These are phyloP conservation scores for Piper longum DNA, from an alignment of 164 flowering plant species.

Conservation along the genomic window DNA sequence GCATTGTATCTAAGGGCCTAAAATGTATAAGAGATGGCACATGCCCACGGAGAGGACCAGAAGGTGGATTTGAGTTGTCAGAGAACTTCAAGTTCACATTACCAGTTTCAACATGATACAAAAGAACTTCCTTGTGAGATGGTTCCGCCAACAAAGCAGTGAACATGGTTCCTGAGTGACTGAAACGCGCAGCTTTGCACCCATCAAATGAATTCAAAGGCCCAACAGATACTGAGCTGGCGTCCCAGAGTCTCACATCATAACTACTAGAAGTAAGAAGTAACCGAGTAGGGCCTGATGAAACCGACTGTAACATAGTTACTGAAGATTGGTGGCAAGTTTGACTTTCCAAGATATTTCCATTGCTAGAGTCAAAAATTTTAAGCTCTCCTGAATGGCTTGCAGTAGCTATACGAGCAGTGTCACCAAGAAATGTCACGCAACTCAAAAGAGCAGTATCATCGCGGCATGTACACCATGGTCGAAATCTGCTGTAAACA, in stretches of 20 bases:
- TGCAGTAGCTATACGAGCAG: conserved; percentile 66
- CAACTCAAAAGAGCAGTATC: conserved; percentile 79
- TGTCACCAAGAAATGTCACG: conserved; percentile 59
- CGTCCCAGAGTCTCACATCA: conserved; percentile 87
- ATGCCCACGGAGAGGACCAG: conserved; percentile 43
- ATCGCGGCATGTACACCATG: conserved; percentile 90
- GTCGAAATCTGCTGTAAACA: conserved; percentile 86
- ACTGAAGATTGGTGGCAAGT: conserved; percentile 63
- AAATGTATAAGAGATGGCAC: conserved; percentile 65
- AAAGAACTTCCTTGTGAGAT: conserved; percentile 49
- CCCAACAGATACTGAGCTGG: conserved; percentile 52
- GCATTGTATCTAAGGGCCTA: conserved; percentile 70
- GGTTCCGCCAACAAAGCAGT: conserved; percentile 64
- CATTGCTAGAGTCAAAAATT: conserved; percentile 64
- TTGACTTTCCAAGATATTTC: conserved; percentile 53
- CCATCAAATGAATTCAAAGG: conserved; percentile 66
- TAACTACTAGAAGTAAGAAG: conserved; percentile 70
- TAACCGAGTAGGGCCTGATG: conserved; percentile 39
- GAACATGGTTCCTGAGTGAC: conserved; percentile 55
- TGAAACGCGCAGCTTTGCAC: conserved; percentile 75
- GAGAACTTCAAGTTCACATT: conserved; percentile 42
- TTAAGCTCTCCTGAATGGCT: conserved; percentile 75
- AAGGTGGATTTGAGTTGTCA: conserved; percentile 32
- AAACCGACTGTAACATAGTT: conserved; percentile 51
- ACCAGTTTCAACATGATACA: conserved; percentile 72